These are phyloP conservation scores for Clavispora carvajalis DNA, from an alignment of 805 yeast species.

Conservation along the genomic window DNA sequence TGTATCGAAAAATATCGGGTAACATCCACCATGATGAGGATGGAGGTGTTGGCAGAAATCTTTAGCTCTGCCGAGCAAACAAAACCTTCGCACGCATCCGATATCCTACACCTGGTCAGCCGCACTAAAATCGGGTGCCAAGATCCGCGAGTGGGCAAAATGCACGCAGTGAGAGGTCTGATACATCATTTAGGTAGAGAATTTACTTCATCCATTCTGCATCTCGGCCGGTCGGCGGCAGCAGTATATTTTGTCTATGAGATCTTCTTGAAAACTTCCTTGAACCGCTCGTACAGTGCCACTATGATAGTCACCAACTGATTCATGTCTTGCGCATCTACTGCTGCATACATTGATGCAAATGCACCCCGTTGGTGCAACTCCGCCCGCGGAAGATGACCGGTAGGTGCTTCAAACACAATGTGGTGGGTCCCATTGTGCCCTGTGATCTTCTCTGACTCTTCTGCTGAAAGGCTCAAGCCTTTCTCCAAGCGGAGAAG, in stretches of 20 bases:
- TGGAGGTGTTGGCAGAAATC: not conserved
- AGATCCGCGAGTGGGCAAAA: no score
- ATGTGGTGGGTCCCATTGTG: constrained; percentile 9
- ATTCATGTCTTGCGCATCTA: constrained; percentile 6
- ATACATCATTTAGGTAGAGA: no score
- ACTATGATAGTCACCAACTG: constrained; percentile 7
- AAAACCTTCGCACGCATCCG: not conserved
- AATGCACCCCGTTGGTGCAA: constrained; percentile 11
- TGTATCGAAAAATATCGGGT: constrained; percentile 55
- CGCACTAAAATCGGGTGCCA: not conserved
- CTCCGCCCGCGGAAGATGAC: not conserved
- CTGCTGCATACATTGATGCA: constrained; percentile 12
- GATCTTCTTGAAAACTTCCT: constrained; percentile 5
- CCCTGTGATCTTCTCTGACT: constrained; percentile 6
- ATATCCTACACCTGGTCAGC: not conserved
- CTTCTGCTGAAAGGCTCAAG: constrained; percentile 17
- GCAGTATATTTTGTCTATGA: constrained; percentile 1
- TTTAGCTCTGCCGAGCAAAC: not conserved
- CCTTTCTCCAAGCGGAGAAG: constrained; percentile 37
- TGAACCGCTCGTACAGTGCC: constrained; percentile 12
- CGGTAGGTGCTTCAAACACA: constrained; percentile 12
- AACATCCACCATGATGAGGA: constrained; percentile 11
- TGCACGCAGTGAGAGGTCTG: no score
- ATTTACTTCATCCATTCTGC: no score
- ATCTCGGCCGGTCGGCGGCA: not conserved